phyloP scores from a whole-genome alignment of 768 basidiomycete genomes.

The Melanogaster broomeanus region DNA sequence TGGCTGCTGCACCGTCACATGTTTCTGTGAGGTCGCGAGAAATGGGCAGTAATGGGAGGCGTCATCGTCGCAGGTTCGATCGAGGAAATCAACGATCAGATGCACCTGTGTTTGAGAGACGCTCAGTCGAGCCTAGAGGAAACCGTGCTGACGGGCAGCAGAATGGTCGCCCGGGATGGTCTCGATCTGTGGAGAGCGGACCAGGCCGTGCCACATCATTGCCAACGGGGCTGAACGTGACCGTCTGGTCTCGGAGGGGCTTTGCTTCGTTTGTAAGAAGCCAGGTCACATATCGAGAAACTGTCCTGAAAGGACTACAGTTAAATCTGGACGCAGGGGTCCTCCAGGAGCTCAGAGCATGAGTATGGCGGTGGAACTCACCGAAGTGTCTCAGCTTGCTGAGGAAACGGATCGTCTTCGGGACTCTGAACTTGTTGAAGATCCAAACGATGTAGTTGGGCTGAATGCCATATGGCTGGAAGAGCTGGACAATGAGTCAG shows the following conservation, averaged over 20 bases:
- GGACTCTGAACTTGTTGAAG: background rate
- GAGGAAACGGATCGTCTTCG: background rate
- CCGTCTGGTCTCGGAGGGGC: conserved; percentile 12
- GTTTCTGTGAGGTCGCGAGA: no score
- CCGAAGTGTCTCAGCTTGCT: no score
- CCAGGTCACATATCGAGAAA: conserved; percentile 29
- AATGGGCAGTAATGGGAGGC: no score
- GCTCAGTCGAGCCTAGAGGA: no score
- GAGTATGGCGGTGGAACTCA: background rate
- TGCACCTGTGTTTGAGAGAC: no score
- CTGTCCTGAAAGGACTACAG: conserved; percentile 26
- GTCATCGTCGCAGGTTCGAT: no score
- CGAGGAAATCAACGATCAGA: no score
- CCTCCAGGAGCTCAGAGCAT: background rate
- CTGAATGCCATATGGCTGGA: background rate
- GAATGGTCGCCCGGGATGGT: no score
- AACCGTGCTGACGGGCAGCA: no score
- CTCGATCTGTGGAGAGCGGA: background rate
- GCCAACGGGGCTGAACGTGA: background rate
- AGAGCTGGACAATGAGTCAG: background rate
- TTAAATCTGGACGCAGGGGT: background rate
- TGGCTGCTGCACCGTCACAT: background rate
- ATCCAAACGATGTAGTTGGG: background rate
- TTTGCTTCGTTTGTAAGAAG: conserved; percentile 32
- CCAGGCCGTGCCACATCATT: no score